Evolutionary conservation across 768 basidiomycete genomes (phyloP).

Genomic region (Termitomyces sp.): DNA sequence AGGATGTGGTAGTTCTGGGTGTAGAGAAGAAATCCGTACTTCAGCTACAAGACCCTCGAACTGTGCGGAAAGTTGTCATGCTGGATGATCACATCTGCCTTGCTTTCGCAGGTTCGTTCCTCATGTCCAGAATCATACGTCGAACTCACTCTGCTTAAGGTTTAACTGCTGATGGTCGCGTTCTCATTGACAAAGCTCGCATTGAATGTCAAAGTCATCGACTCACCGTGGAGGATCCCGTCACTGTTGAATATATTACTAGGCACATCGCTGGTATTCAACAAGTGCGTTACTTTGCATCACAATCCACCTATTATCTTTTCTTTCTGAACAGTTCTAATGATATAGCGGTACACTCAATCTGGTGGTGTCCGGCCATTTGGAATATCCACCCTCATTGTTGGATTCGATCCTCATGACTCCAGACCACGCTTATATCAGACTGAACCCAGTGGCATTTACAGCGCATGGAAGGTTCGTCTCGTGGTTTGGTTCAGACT

Average conservation of each 20-base stretch:
- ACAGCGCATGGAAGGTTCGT: constrained; percentile 94
- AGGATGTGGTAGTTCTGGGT: constrained; percentile 92
- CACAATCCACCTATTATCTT: background rate
- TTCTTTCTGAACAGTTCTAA: no score
- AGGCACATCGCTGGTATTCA: constrained; percentile 98
- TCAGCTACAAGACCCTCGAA: constrained; percentile 96
- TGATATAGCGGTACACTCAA: constrained; percentile 85
- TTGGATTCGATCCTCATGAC: constrained; percentile 96
- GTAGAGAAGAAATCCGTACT: constrained; percentile 99
- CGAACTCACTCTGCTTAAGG: constrained; percentile 46
- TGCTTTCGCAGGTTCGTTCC: constrained; percentile 86
- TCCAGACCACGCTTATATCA: constrained; percentile 86
- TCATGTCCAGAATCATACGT: background rate
- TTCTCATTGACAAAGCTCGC: constrained; percentile 96
- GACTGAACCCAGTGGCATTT: constrained; percentile 97
- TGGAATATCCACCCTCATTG: constrained; percentile 94
- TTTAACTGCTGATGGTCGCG: constrained; percentile 94
- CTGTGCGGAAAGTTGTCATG: constrained; percentile 97
- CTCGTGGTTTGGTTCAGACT: background rate
- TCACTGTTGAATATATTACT: constrained; percentile 97
- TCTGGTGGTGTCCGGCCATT: constrained; percentile 98
- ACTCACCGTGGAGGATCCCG: constrained; percentile 96
- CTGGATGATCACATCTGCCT: constrained; percentile 96
- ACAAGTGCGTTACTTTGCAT: constrained; percentile 54
- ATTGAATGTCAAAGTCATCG: constrained; percentile 98